These are phyloP conservation scores for Alternaria arborescens DNA, from an alignment of 2,329 filamentous ascomycete genomes.

Conservation along the genomic window DNA sequence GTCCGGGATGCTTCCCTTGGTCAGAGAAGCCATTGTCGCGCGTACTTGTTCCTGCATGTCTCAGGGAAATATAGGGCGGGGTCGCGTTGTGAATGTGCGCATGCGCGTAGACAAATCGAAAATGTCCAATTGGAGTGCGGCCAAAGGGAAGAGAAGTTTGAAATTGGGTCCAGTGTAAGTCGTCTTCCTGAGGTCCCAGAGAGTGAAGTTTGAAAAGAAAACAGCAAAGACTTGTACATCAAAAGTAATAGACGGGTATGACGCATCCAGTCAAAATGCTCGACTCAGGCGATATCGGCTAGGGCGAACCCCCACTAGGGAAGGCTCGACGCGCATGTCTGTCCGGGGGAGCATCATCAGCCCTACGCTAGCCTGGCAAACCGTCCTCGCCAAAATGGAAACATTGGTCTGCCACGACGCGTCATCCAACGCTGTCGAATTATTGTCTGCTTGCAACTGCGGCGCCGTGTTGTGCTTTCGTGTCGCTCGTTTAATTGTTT, in stretches of 20 bases:
- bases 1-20: conserved; percentile 61
- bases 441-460: background rate
- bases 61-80: conserved; percentile 22
- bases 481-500: conserved; percentile 13
- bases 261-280: conserved; percentile 30
- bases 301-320: conserved; percentile 28
- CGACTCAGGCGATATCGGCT: conserved; percentile 45
- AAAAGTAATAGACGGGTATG: conserved; percentile 21
- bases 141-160: background rate
- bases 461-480: conserved; percentile 4
- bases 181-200: background rate
- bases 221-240: background rate
- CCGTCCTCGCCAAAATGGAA: conserved; percentile 3
- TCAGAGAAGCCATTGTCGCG: conserved; percentile 40
- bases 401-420: conserved; percentile 22
- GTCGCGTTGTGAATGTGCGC: conserved; percentile 18
- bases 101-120: conserved; percentile 7
- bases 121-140: conserved; percentile 8
- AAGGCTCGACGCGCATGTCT: conserved; percentile 13
- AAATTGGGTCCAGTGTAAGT: too few species aligned
- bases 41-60: conserved; percentile 25
- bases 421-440: conserved; percentile 15
- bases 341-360: too few species aligned
- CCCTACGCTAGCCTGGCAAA: conserved; percentile 26
- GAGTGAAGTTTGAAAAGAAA: background rate